Evolutionary conservation across 2,329 filamentous ascomycete genomes (phyloP).

Genomic region (Chrysoporthe cubensis): DNA sequence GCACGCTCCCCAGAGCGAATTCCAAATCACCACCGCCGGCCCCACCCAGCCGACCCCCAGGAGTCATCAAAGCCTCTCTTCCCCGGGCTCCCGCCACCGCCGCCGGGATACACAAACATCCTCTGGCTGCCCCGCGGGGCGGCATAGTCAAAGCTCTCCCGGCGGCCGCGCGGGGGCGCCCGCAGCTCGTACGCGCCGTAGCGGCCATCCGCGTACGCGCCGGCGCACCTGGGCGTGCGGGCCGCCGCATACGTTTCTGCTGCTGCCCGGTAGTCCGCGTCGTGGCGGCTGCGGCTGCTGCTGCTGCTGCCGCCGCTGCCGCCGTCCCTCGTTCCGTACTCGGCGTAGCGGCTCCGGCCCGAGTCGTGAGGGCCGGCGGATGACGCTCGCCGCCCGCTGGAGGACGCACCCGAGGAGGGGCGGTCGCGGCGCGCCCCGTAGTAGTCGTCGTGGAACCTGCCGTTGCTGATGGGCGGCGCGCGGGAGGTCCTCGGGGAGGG

Average conservation of each 20-base stretch:
- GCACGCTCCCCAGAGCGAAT: background rate
- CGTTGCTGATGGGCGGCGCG: constrained; percentile 7
- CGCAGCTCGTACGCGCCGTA: constrained; percentile 4
- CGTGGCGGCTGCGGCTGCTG: background rate
- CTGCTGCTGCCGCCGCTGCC: background rate
- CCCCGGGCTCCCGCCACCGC: background rate
- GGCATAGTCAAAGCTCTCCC: background rate
- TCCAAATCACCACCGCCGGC: constrained; percentile 1
- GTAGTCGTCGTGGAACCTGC: constrained; percentile 7
- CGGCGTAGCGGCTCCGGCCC: background rate
- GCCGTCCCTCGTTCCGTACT: background rate
- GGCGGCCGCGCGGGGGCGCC: background rate
- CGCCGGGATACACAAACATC: background rate
- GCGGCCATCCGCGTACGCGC: background rate
- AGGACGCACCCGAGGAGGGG: background rate
- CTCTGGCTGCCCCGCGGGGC: background rate
- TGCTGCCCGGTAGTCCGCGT: background rate
- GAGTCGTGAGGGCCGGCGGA: background rate
- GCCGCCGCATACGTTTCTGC: background rate
- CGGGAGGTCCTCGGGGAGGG: background rate
- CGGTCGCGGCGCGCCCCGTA: background rate
- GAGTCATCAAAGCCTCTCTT: background rate
- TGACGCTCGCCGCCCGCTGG: background rate
- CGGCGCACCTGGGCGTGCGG: background rate
- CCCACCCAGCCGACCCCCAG: background rate